Evolutionary conservation across 1,139 yeast species (phyloP).

Genomic region (Pichia sp.): DNA sequence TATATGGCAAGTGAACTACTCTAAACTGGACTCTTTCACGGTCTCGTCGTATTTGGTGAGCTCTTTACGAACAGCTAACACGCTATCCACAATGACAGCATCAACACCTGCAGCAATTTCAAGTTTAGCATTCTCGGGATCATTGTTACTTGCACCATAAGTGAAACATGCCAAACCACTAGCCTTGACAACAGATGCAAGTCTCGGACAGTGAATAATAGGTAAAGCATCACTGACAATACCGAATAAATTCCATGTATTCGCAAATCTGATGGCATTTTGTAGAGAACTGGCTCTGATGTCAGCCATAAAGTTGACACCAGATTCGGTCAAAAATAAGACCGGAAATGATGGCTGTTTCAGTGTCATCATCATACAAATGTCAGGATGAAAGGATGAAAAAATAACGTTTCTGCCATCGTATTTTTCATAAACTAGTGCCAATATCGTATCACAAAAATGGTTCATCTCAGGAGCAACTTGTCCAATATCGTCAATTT

Average conservation of each 20-base stretch:
- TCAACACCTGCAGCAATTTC: conserved; percentile 95
- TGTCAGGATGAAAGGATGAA: conserved; percentile 92
- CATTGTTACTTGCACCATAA: conserved; percentile 79
- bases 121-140: conserved; percentile 73
- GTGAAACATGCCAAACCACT: conserved; percentile 92
- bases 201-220: conserved; percentile 76
- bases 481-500: conserved; percentile 81
- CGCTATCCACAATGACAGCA: conserved; percentile 95
- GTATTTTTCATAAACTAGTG: conserved; percentile 70
- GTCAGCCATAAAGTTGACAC: conserved; percentile 79
- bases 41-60: conserved; percentile 35
- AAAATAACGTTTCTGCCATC: conserved; percentile 81
- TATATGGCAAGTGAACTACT: too few relatives aligned
- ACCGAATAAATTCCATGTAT: conserved; percentile 87
- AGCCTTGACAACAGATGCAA: conserved; percentile 82
- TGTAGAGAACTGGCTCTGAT: conserved; percentile 82
- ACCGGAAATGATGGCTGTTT: conserved; percentile 94
- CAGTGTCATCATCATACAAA: conserved; percentile 74
- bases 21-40: neutral
- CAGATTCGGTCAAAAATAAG: conserved; percentile 82
- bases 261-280: conserved; percentile 85
- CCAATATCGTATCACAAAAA: conserved; percentile 80
- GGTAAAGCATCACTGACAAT: conserved; percentile 88
- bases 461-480: conserved; percentile 76
- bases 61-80: conserved; percentile 84